Evolutionary conservation across 2,329 filamentous ascomycete genomes (phyloP).

Genomic region (Fusarium annulatum): DNA sequence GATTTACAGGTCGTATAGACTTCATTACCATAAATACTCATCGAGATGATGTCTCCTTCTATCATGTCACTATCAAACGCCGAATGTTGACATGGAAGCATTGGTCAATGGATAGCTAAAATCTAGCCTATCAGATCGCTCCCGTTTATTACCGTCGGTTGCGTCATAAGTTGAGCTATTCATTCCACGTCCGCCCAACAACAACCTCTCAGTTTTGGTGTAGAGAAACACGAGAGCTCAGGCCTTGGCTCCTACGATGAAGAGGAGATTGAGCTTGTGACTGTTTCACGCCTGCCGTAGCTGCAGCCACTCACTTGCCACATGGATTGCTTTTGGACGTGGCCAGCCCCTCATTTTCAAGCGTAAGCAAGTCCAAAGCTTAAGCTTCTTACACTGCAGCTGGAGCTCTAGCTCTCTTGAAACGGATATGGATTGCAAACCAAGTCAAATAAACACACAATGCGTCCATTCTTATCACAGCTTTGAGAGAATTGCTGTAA

Average conservation of each 20-base stretch:
- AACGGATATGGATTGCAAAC: neutral
- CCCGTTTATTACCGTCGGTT: slow-evolving; percentile 17
- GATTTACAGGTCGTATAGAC: neutral
- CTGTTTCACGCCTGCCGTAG: slow-evolving; percentile 33
- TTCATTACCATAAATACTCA: too few species aligned
- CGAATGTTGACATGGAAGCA: neutral
- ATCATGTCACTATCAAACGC: neutral
- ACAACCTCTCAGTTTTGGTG: neutral
- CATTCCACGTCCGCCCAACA: slow-evolving; percentile 22
- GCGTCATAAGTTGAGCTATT: slow-evolving; percentile 19
- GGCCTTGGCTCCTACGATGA: neutral
- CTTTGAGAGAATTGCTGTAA: neutral
- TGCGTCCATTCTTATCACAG: neutral
- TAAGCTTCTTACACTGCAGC: neutral
- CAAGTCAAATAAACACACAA: neutral
- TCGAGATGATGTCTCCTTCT: neutral
- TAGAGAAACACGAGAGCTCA: neutral
- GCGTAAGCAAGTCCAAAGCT: slow-evolving; percentile 14
- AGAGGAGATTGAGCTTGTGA: neutral
- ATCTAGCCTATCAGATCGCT: slow-evolving; percentile 7
- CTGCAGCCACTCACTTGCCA: slow-evolving; percentile 16
- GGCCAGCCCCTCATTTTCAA: slow-evolving; percentile 29
- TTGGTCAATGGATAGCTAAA: neutral
- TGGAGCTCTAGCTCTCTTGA: neutral
- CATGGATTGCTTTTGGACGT: slow-evolving; percentile 28